Conservation (phyloP, 2,329 filamentous ascomycete species). For the Penicillium psychrosexuale region DNA sequence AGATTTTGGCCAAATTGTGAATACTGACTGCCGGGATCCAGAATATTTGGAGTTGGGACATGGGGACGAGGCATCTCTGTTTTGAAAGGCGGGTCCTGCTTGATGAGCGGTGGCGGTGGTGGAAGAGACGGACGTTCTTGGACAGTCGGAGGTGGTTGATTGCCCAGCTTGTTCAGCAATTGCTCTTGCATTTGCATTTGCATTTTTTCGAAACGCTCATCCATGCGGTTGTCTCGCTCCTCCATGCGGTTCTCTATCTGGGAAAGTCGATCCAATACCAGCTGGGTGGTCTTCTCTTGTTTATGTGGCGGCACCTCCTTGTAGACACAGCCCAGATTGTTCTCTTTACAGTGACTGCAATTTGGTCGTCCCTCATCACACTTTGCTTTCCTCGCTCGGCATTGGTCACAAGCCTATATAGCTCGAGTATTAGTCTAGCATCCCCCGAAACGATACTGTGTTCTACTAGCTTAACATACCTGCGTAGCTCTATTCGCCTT, state of each 20-base stretch:
- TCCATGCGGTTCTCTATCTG: conserved; percentile 32
- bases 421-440: conserved; percentile 4
- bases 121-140: not conserved
- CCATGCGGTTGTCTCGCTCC: conserved; percentile 2
- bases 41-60: not conserved
- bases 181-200: conserved; percentile 5
- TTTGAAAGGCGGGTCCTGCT: conserved; percentile 1
- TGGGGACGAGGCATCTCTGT: not conserved
- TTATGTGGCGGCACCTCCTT: conserved; percentile 88
- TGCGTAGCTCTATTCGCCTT: conserved; percentile 42
- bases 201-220: not conserved
- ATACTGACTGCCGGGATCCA: not conserved
- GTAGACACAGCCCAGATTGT: conserved; percentile 79
- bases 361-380: conserved; percentile 83
- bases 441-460: not conserved
- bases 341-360: conserved; percentile 83
- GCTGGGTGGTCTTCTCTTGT: conserved; percentile 48
- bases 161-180: not conserved
- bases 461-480: conserved; percentile 24
- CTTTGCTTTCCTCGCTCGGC: conserved; percentile 82
- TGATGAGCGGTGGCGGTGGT: not conserved
- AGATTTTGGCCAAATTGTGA: not conserved
- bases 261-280: conserved; percentile 35
- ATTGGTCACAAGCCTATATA: conserved; percentile 80
- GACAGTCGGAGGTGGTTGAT: not conserved